Evolutionary conservation across 2,329 filamentous ascomycete genomes (phyloP).

Genomic region (Biscogniauxia marginata): DNA sequence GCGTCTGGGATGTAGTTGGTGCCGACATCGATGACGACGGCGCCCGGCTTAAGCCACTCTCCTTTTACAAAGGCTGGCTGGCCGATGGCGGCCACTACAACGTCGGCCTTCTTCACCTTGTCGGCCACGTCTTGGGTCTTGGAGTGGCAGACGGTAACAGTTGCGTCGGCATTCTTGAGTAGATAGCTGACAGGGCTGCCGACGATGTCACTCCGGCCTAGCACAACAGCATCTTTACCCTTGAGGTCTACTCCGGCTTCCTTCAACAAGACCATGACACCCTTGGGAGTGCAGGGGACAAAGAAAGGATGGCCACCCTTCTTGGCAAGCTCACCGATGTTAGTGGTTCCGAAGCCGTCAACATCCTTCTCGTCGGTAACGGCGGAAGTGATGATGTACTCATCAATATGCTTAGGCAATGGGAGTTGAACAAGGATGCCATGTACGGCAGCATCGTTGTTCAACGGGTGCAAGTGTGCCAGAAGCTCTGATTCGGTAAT

Average conservation of each 20-base stretch:
- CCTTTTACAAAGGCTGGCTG: slow-evolving; percentile 85
- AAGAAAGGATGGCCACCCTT: slow-evolving; percentile 87
- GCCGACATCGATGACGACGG: slow-evolving; percentile 95
- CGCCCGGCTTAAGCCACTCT: slow-evolving; percentile 91
- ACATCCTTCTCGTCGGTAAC: slow-evolving; percentile 96
- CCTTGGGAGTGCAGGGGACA: slow-evolving; percentile 93
- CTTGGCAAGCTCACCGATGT: slow-evolving; percentile 97
- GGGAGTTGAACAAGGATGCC: slow-evolving; percentile 94
- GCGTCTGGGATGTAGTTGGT: slow-evolving; percentile 93
- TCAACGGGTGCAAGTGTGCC: slow-evolving; percentile 75
- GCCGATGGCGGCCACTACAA: slow-evolving; percentile 90
- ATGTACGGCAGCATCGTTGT: slow-evolving; percentile 83
- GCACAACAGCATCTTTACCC: slow-evolving; percentile 91
- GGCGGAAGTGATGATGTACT: slow-evolving; percentile 85
- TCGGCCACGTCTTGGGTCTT: slow-evolving; percentile 72
- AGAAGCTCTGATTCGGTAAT: slow-evolving; percentile 84
- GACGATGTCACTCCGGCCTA: slow-evolving; percentile 95
- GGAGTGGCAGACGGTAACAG: slow-evolving; percentile 94
- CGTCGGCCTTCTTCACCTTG: slow-evolving; percentile 79
- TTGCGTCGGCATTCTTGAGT: slow-evolving; percentile 92
- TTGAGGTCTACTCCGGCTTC: slow-evolving; percentile 79
- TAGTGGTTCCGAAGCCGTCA: slow-evolving; percentile 89
- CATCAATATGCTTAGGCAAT: slow-evolving; percentile 83
- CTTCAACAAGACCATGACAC: slow-evolving; percentile 88
- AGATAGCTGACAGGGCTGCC: slow-evolving; percentile 96